phyloP scores from a whole-genome alignment of 176 grass and related monocot genomes.

The Panicum miliaceum region DNA sequence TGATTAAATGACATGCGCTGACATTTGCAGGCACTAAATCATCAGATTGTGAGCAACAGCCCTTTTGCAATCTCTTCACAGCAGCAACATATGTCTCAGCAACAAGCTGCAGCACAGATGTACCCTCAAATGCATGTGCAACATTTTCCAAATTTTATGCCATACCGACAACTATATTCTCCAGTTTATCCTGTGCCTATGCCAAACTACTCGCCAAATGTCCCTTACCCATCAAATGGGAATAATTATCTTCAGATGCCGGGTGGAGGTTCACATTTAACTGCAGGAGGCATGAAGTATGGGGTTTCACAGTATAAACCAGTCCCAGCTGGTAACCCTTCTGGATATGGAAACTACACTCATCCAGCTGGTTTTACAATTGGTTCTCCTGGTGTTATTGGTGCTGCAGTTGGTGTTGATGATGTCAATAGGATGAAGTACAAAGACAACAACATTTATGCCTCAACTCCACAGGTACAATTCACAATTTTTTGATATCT shows the following conservation, averaged over 20 bases:
- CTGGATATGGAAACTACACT: constrained; percentile 73
- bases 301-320: constrained; percentile 71
- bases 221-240: constrained; percentile 67
- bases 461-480: constrained; percentile 66
- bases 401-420: constrained; percentile 62
- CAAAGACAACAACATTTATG: constrained; percentile 80
- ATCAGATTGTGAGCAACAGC: constrained; percentile 51
- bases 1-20: neutral
- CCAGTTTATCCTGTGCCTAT: constrained; percentile 75
- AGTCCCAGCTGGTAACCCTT: constrained; percentile 62
- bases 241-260: constrained; percentile 81
- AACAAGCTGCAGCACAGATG: constrained; percentile 62
- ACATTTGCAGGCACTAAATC: constrained; percentile 51
- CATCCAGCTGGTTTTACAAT: constrained; percentile 72
- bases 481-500: neutral
- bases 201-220: constrained; percentile 74
- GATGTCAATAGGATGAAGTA: constrained; percentile 72
- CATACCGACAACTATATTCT: constrained; percentile 74
- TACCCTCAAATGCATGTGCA: constrained; percentile 76
- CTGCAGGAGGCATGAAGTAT: constrained; percentile 67
- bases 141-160: constrained; percentile 82
- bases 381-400: constrained; percentile 75
- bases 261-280: constrained; percentile 63
- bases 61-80: constrained; percentile 47
- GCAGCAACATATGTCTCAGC: constrained; percentile 65